Evolutionary conservation across 352 stramenopile species (phyloP), one percentile per base, ranked within the genome.

Genomic region (Phytophthora litchii): DNA sequence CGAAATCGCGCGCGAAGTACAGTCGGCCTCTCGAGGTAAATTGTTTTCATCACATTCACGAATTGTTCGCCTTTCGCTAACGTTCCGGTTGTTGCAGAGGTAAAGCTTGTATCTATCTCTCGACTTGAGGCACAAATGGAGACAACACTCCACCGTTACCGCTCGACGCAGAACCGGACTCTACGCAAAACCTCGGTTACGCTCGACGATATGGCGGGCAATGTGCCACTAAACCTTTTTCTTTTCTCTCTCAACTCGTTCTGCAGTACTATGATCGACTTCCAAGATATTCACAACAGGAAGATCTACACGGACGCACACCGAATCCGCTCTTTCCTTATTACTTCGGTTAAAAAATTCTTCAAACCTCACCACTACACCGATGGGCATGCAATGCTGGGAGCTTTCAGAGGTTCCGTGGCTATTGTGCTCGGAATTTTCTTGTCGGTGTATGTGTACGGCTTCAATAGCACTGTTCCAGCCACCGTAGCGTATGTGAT

Each of bases 161-260:
- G 78, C 1, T 74, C 62, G 9, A 86, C 73, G 0, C 80, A 91
- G 37, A 83, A 76, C 32, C 74, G 78, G 14, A 84, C 81, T 27
- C 57, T 91, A 17, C 65, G 70, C 20, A 67, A 47, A 9, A 60
- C 87, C 11, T 76, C 72, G 17, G 74, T 85, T 21, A 85, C 74
- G 1, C 51, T 72, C 4, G 79, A 86, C 32, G 77, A 92, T 43
- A 78, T 92, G 35, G 70, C 81, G 38, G 80, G 80, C 17, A 92
- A 92, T 45, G 75, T 92, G 10, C 83, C 80, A 2, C 69, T 92
- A n/a, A 89, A 89, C 48, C 63, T 91, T 0, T 91, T 92, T 63
- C 62, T 91, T 9, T 92, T 91, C 47, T 91, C 83, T 36, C 67
- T 92, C 37, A 83, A 92, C 49, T 91, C 83, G 12, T 88, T 91